Evolutionary conservation across 2,329 filamentous ascomycete genomes (phyloP).

Genomic region (Botrytis medusae): DNA sequence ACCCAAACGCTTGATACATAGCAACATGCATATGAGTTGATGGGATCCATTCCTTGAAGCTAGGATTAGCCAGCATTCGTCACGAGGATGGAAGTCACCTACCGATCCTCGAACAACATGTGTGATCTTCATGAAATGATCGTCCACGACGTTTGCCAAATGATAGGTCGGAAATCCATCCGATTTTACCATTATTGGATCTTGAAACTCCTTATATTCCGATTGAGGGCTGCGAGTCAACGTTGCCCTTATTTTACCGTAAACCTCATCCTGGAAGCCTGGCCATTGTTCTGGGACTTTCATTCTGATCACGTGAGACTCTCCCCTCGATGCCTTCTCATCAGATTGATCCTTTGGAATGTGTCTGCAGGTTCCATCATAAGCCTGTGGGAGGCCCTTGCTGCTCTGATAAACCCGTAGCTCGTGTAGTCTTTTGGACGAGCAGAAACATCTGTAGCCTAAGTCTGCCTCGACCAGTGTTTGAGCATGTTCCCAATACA

Average conservation of each 20-base stretch:
- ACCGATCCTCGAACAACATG: conserved; percentile 89
- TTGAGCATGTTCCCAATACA: conserved; percentile 72
- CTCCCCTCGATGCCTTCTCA: conserved; percentile 65
- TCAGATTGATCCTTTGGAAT: conserved; percentile 68
- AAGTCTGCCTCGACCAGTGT: conserved; percentile 67
- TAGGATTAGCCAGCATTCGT: conserved; percentile 14
- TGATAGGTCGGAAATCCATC: conserved; percentile 96
- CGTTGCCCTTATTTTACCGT: conserved; percentile 59
- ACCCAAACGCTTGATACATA: conserved; percentile 77
- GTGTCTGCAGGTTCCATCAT: conserved; percentile 71
- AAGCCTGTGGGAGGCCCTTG: conserved; percentile 58
- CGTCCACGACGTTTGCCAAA: conserved; percentile 94
- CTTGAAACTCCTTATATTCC: conserved; percentile 54
- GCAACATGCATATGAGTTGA: conserved; percentile 78
- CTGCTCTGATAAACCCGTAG: conserved; percentile 64
- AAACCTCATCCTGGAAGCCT: conserved; percentile 74
- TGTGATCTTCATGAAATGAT: conserved; percentile 92
- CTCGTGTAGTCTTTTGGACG: conserved; percentile 64
- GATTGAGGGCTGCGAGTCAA: not conserved
- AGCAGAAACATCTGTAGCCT: conserved; percentile 94
- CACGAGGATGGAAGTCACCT: conserved; percentile 36
- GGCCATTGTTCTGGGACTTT: conserved; percentile 62
- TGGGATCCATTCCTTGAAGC: conserved; percentile 80
- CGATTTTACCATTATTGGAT: conserved; percentile 86
- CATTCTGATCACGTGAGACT: conserved; percentile 76